Evolutionary conservation across 192 early-diverging fungal species (phyloP), one percentile per base, ranked within the genome.

Genomic region (Coemansia sp.): DNA sequence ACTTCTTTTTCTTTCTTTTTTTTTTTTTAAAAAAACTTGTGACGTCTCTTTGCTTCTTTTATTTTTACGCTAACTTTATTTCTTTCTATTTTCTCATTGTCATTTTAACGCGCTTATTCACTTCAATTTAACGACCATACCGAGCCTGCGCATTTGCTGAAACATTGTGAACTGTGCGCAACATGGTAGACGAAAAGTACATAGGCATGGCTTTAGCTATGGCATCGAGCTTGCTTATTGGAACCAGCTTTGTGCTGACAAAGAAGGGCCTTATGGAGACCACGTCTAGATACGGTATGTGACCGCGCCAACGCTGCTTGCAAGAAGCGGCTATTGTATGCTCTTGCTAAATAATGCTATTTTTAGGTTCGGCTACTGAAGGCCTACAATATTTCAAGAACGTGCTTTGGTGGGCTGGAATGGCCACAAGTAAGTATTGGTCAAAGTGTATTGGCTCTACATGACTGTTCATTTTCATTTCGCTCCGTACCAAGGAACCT

Each of bases 201-300:
- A 87, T 94, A 61, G 94, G 94, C 44, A 85, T 97, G 70, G 83
- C 83, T 20, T 80, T 97, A 48, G 93, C 94, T 61, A 82, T 97
- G 63, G 79, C 87, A 45, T 97, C 94, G 16, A 88, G 88, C 47
- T 55, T 91, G 43, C 82, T 94, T 61, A 97, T 97, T 63, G 94
- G 94, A 33, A 86, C 86, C 30, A 92, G 89, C 46, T 95, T 95
- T 69, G 88, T 96, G 40, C 76, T 98, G 59, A 94, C 94, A 48
- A 98, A 98, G 79, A 91, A 88, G 61, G 95, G 93, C 19, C 80
- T 98, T 26, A 86, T 93, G 50, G 89, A 92, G 67, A 79, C 87
- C n/a, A 82, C 81, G 49, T 67, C 72, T 19, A 72, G 77, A 47
- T 85, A 88, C 57, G 83, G 54, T 56, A 56, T 31, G 54, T 43